Conservation (phyloP, 495 filamentous ascomycete species). For the Pseudevernia furfuracea region DNA sequence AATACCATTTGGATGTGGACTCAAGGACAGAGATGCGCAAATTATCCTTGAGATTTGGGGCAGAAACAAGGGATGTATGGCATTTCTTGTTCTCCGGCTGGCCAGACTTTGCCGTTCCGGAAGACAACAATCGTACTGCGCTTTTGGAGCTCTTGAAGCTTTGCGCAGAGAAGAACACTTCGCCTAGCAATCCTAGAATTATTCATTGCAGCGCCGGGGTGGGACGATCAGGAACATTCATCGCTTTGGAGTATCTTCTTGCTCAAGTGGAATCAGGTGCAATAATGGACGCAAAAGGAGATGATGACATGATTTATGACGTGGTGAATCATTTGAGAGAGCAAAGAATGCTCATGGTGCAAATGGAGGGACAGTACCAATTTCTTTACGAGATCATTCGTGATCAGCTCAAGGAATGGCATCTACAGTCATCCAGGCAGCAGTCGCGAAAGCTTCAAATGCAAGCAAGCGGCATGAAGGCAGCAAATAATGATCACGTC, state of each 20-base stretch:
- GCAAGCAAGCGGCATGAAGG: slow-evolving; percentile 19
- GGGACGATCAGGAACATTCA: slow-evolving; percentile 89
- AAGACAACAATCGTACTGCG: slow-evolving; percentile 65
- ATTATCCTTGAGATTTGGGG: slow-evolving; percentile 46
- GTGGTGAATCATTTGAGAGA: slow-evolving; percentile 75
- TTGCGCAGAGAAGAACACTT: slow-evolving; percentile 60
- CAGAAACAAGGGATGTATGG: slow-evolving; percentile 64
- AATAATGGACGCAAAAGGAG: slow-evolving; percentile 41
- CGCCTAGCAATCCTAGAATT: slow-evolving; percentile 66
- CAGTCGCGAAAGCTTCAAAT: slow-evolving; percentile 20
- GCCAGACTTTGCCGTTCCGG: slow-evolving; percentile 89
- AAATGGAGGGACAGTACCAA: slow-evolving; percentile 73
- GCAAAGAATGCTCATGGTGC: slow-evolving; percentile 95
- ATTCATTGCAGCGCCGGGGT: slow-evolving; percentile 94
- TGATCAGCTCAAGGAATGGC: slow-evolving; percentile 48
- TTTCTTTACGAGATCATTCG: slow-evolving; percentile 87
- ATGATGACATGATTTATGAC: slow-evolving; percentile 57
- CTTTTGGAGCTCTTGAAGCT: slow-evolving; percentile 72
- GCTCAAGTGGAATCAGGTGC: slow-evolving; percentile 70
- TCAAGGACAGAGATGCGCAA: slow-evolving; percentile 50
- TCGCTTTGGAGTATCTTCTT: slow-evolving; percentile 84
- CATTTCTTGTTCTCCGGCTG: slow-evolving; percentile 89
- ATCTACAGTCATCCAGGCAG: slow-evolving; percentile 12
- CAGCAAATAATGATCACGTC: slow-evolving; percentile 10
- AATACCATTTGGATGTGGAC: slow-evolving; percentile 39